Conservation (phyloP, 768 basidiomycete genomes). For the Trametes sanguinea region DNA sequence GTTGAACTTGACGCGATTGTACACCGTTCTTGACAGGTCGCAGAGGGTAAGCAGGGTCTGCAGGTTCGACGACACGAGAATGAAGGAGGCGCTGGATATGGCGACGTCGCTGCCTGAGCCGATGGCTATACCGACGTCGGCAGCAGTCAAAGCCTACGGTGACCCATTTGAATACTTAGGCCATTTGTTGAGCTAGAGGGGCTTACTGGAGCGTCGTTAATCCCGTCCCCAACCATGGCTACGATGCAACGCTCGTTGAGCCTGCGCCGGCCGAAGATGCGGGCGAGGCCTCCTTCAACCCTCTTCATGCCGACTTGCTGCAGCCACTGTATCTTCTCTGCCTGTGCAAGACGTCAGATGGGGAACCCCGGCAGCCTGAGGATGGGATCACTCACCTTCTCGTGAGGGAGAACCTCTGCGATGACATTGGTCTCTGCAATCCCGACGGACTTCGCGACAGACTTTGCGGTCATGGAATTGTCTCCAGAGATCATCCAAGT, state of each 20-base stretch:
- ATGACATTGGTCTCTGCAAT: conserved; percentile 68
- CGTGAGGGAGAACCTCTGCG: conserved; percentile 79
- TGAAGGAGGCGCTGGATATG: conserved; percentile 77
- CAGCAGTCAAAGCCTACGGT: conserved; percentile 50
- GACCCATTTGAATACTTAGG: no score
- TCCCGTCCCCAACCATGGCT: conserved; percentile 62
- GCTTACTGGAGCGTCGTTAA: conserved; percentile 68
- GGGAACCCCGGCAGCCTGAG: background rate
- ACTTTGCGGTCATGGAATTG: conserved; percentile 63
- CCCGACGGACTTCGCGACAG: conserved; percentile 68
- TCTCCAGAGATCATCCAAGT: conserved; percentile 89
- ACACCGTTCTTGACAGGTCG: conserved; percentile 63
- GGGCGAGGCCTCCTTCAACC: conserved; percentile 31
- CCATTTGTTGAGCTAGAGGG: no score
- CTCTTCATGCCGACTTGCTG: conserved; percentile 46
- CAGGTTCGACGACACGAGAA: conserved; percentile 72
- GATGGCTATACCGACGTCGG: conserved; percentile 63
- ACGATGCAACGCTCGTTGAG: conserved; percentile 46
- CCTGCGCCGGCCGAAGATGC: conserved; percentile 25
- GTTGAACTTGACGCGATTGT: conserved; percentile 72
- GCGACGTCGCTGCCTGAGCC: conserved; percentile 75
- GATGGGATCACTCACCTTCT: conserved; percentile 52
- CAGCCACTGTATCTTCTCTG: conserved; percentile 60
- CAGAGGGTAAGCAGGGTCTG: conserved; percentile 57
- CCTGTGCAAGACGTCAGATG: conserved; percentile 32